Base-by-base conservation (phyloP, 805 yeast species). In the Saturnispora sekii region DNA sequence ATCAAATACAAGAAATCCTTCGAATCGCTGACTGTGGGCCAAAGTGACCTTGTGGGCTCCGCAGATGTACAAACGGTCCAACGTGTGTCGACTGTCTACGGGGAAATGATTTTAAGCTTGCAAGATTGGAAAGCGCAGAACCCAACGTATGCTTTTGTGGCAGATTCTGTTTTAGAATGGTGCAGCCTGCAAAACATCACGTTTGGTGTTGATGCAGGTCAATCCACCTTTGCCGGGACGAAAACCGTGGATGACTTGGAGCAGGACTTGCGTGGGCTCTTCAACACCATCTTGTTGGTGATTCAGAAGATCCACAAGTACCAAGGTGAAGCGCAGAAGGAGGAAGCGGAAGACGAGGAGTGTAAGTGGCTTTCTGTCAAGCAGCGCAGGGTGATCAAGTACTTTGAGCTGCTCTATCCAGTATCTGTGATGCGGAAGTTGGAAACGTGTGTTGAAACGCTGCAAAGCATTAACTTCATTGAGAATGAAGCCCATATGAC, bases 211-310 rank as follows among this genome's bases (percentile, higher is more conserved):
- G 35, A 40, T 5, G 53, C 58, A 3, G 53, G 44, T 21, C 48
- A 62, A 21, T 6, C 26, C 26, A 21, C 7, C 26, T 4, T 21
- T n/a, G 50, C 55, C 39, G 51, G 64, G 5, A 59, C 65, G 1
- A 55, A 64, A 3, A 42, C 40, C 21, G 48, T 58, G 17, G 53
- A 49, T 4, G 67, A 66, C 31, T 65, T 76, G 37, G 87, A 83
- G 50, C 40, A 45, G 2, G 53, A 64, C 2, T 67, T 81, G 47
- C 67, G 81, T 44, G 65, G 70, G 16, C 54, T 84, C 3, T 68
- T 79, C 4, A 74, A 74, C 14, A 70, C 81, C 3, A 70, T 86
- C 15, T 62, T 88, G 44, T 67, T 89, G 29, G 72, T 81, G 0
- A 72, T 84, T 52, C 97, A 89, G 61, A 74, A 75, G 48, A 61